phyloP scores from a whole-genome alignment of 139 green algal species.

The Mesotaenium endlicherianum region DNA sequence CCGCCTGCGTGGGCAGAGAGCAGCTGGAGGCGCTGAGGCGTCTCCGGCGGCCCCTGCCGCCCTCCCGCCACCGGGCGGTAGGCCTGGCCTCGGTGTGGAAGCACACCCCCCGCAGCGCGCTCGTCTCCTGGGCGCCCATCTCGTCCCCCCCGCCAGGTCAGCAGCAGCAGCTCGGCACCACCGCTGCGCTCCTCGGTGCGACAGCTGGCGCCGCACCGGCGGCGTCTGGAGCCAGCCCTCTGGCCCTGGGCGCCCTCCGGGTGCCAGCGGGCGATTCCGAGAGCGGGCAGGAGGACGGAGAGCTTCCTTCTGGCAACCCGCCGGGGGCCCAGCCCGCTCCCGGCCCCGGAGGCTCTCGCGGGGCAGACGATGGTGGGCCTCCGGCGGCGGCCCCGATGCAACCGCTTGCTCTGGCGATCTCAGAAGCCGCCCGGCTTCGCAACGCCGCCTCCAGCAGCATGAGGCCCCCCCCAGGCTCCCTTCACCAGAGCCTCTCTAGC shows the following conservation, averaged over 20 bases:
- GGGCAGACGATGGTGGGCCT: no score
- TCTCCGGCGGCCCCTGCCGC: background rate
- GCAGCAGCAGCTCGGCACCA: background rate
- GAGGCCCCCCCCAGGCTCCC: no score
- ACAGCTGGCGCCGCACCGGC: no score
- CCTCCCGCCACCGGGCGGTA: background rate
- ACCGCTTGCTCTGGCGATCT: background rate
- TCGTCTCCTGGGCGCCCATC: background rate
- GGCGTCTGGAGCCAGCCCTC: background rate
- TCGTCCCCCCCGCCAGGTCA: background rate
- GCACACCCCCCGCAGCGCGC: background rate
- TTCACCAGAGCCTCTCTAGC: background rate
- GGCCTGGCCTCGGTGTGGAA: no score
- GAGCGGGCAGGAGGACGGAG: conserved; percentile 4
- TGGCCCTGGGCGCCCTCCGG: background rate
- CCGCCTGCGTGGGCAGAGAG: conserved; percentile 1
- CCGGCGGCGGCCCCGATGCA: background rate
- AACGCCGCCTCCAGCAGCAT: background rate
- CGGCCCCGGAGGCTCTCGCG: no score
- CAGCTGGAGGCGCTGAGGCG: background rate
- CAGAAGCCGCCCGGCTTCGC: background rate
- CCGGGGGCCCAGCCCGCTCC: no score
- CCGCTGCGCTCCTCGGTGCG: background rate
- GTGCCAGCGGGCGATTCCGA: no score
- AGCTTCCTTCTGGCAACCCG: no score